Base-by-base conservation (phyloP, 2,329 filamentous ascomycete genomes). In the Helminthosporium solani region DNA sequence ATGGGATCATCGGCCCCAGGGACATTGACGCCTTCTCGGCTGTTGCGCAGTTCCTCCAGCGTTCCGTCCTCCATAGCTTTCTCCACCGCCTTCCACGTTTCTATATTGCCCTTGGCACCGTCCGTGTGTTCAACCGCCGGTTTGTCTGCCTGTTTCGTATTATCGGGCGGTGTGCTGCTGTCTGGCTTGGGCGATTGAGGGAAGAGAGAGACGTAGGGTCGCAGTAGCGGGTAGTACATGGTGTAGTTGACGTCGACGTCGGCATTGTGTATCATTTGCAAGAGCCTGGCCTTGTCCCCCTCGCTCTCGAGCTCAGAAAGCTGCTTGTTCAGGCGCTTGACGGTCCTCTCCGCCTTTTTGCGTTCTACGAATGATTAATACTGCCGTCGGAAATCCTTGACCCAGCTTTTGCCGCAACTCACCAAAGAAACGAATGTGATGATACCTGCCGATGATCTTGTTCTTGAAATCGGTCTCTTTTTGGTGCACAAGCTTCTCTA, bases 351-450 rank as follows among this genome's bases (percentile, higher is more conserved):
- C 21, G 86, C 86, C 69, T 89, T 90, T 70, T 88, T 85, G 38
- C 86, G 80, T 57, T 90, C 85, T 87, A 34, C 16, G 15, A 14
- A 6, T 14, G 14, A 14, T 31, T n/a, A 31, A n/a, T 12, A 25
- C 9, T 25, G 21, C 34, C 15, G 7, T 34, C 30, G 1, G 8
- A 20, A 28, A 11, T 23, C 21, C 46, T 5, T 28, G 5, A 6
- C 23, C 9, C 15, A 31, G 21, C 15, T 14, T 1, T 2, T 6
- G n/a, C n/a, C n/a, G n/a, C 7, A 1, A 60, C 78, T 41, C 75
- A 87, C 88, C 88, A 70, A 92, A 92, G 66, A 94, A 94, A 21
- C 88, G 78, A 40, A 92, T 82, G 81, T 89, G 91, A 67, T 92
- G 88, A 60, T 90, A 94, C 67, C 85, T 87, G 40, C 77, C 77